Evolutionary conservation across 192 early-diverging fungal genomes (phyloP).

Genomic region (Spinellus fusiger): DNA sequence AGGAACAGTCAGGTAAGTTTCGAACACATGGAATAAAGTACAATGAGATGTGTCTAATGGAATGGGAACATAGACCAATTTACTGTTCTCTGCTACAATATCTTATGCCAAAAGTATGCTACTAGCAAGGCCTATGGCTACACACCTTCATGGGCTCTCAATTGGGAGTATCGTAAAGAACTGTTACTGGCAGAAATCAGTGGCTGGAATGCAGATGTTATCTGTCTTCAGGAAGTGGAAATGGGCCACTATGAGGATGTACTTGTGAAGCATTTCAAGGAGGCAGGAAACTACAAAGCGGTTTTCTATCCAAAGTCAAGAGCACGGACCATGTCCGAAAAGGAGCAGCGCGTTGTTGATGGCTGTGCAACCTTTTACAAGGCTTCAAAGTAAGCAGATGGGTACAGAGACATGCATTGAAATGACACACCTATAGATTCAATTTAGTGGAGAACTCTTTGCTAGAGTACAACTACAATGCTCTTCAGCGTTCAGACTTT

Average conservation of each 20-base stretch:
- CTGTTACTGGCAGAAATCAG: conserved; percentile 79
- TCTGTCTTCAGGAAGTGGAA: conserved; percentile 94
- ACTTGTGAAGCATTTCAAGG: conserved; percentile 66
- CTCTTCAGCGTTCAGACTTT: conserved; percentile 80
- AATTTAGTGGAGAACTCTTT: conserved; percentile 74
- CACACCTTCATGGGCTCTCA: conserved; percentile 90
- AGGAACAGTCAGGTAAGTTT: conserved; percentile 38
- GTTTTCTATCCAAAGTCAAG: conserved; percentile 94
- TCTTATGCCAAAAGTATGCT: conserved; percentile 84
- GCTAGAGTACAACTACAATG: conserved; percentile 93
- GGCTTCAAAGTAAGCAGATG: conserved; percentile 58
- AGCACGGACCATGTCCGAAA: conserved; percentile 89
- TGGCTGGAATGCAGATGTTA: conserved; percentile 82
- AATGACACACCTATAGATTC: conserved; percentile 51
- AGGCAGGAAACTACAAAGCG: conserved; percentile 79
- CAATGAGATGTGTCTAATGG: neutral
- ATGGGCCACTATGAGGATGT: conserved; percentile 82
- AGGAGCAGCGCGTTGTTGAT: conserved; percentile 81
- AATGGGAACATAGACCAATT: conserved; percentile 58
- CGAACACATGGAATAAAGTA: no score
- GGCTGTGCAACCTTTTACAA: conserved; percentile 96
- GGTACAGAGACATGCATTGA: neutral
- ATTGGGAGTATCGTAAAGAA: conserved; percentile 92
- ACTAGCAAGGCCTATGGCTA: conserved; percentile 86
- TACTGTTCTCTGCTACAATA: conserved; percentile 91